These are phyloP conservation scores for Sordariomycetes sp. DNA, from an alignment of 2,329 filamentous ascomycete species.

Conservation along the genomic window DNA sequence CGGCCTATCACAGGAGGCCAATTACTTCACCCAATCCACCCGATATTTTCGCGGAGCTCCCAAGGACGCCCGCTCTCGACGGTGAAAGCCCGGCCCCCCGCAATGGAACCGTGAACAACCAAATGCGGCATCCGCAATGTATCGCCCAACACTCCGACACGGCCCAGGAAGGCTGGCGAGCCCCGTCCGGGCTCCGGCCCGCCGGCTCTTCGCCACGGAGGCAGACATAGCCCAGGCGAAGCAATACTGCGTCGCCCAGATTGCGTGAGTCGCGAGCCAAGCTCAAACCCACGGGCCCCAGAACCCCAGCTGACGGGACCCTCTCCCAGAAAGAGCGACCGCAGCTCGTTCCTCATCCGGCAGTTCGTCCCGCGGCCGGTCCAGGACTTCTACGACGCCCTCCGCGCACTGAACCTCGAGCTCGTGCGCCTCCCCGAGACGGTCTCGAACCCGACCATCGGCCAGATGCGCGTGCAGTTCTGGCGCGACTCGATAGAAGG, in stretches of 20 bases:
- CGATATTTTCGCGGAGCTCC: background rate
- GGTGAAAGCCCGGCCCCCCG: background rate
- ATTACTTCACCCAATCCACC: background rate
- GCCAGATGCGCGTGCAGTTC: conserved; percentile 83
- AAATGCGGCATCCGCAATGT: background rate
- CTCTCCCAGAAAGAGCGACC: conserved; percentile 61
- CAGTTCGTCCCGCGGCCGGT: conserved; percentile 67
- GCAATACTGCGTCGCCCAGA: conserved; percentile 38
- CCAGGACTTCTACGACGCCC: conserved; percentile 74
- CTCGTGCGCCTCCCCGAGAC: conserved; percentile 81
- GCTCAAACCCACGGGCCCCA: background rate
- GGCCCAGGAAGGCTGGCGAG: background rate
- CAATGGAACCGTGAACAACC: background rate
- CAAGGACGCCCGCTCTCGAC: background rate
- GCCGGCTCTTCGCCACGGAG: conserved; percentile 13
- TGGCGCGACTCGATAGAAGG: conserved; percentile 78
- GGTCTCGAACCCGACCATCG: conserved; percentile 77
- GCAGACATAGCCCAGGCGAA: conserved; percentile 38
- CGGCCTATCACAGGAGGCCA: background rate
- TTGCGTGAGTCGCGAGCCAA: conserved; percentile 24
- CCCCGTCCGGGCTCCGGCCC: background rate
- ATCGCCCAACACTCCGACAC: conserved; percentile 1
- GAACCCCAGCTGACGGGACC: background rate
- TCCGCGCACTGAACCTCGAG: conserved; percentile 88
- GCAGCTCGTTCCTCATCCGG: conserved; percentile 74